Evolutionary conservation across 805 yeast genomes (phyloP).

Genomic region (Clavispora phyllophila): DNA sequence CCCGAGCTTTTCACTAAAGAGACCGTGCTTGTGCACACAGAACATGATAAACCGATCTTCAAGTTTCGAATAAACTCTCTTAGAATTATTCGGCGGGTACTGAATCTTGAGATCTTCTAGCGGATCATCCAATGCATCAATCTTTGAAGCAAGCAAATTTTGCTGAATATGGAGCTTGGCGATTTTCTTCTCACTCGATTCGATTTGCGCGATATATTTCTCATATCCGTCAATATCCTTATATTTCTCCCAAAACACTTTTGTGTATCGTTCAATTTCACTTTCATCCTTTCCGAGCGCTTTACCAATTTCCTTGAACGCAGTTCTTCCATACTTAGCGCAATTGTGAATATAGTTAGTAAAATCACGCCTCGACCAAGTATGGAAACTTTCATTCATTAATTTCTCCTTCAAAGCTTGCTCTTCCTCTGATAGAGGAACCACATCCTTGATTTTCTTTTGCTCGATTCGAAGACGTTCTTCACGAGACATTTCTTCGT

Average conservation of each 20-base stretch:
- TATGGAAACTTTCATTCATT: conserved; percentile 53
- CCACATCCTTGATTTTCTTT: conserved; percentile 47
- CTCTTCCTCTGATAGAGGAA: conserved; percentile 63
- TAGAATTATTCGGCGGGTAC: conserved; percentile 81
- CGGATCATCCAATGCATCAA: conserved; percentile 53
- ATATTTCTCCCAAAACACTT: conserved; percentile 60
- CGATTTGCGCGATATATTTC: conserved; percentile 66
- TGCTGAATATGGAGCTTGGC: conserved; percentile 54
- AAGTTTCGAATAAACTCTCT: conserved; percentile 59
- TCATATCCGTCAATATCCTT: conserved; percentile 63
- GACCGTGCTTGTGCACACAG: conserved; percentile 61
- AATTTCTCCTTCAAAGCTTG: conserved; percentile 46
- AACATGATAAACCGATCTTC: conserved; percentile 67
- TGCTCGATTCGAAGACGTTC: conserved; percentile 45
- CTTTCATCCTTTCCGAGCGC: conserved; percentile 53
- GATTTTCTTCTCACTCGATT: conserved; percentile 64
- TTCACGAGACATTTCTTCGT: conserved; percentile 32
- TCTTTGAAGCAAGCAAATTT: conserved; percentile 46
- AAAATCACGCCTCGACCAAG: conserved; percentile 74
- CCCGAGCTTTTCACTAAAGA: conserved; percentile 52
- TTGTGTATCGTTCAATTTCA: conserved; percentile 56
- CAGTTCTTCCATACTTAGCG: conserved; percentile 60
- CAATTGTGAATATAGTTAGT: conserved; percentile 65
- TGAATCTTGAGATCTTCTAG: conserved; percentile 58
- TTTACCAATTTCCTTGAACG: conserved; percentile 44